These are phyloP conservation scores for Kregervanrija delftensis DNA, from an alignment of 805 yeast species.

Conservation along the genomic window DNA sequence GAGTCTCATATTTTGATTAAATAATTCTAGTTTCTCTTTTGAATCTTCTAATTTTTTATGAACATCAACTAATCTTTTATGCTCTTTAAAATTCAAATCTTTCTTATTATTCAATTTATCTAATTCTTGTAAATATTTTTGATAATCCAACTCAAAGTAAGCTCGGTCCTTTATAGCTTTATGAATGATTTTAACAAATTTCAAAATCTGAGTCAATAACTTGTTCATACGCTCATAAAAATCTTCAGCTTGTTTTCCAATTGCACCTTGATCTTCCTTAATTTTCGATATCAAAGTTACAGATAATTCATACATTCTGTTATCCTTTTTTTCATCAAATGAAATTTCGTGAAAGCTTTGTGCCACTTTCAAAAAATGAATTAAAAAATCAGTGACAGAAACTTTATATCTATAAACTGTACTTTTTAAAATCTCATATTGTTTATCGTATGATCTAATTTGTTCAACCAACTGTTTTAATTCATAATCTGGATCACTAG, in stretches of 20 bases:
- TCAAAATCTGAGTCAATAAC: too few relatives aligned
- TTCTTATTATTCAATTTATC: slow-evolving; percentile 15
- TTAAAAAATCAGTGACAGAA: background rate
- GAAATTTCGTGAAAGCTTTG: background rate
- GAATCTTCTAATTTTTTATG: slow-evolving; percentile 25
- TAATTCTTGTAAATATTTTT: slow-evolving; percentile 14
- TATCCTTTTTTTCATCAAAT: slow-evolving; percentile 3
- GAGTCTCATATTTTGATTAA: slow-evolving; percentile 33
- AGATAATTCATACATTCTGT: slow-evolving; percentile 1
- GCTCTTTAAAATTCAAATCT: slow-evolving; percentile 32
- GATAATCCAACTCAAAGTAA: slow-evolving; percentile 18
- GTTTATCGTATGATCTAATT: background rate
- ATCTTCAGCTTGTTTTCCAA: too few relatives aligned
- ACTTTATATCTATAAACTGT: background rate
- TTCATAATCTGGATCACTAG: background rate
- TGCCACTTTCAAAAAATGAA: background rate
- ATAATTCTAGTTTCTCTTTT: slow-evolving; percentile 30
- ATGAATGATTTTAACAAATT: slow-evolving; percentile 14
- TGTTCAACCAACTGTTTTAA: background rate
- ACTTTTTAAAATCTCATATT: background rate
- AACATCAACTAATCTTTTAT: slow-evolving; percentile 27
- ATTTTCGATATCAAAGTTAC: too few relatives aligned
- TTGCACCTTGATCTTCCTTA: too few relatives aligned
- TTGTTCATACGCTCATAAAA: too few relatives aligned
- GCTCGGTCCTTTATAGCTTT: slow-evolving; percentile 20